Conservation (phyloP, 495 filamentous ascomycete genomes). For the Elaphomyces granulatus region DNA sequence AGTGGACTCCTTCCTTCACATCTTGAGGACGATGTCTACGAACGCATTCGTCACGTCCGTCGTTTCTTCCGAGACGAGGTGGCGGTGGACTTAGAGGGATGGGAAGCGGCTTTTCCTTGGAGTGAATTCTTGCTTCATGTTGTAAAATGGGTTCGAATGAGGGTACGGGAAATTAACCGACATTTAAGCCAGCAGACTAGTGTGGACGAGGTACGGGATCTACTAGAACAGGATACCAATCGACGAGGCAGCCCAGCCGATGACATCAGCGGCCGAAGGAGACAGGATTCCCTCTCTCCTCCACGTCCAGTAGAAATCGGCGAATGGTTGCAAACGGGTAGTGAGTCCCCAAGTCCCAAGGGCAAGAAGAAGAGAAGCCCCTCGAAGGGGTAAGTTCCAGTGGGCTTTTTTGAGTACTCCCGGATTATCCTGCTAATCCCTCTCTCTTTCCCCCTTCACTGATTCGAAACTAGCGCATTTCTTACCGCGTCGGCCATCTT, state of each 20-base stretch:
- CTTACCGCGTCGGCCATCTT: constrained; percentile 6
- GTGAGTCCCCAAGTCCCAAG: no score
- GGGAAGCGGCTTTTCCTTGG: constrained; percentile 21
- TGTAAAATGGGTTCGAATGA: constrained; percentile 21
- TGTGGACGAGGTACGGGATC: constrained; percentile 12
- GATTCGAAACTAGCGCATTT: no score
- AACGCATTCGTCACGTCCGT: constrained; percentile 22
- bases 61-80: constrained; percentile 11
- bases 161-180: constrained; percentile 21
- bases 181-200: constrained; percentile 10
- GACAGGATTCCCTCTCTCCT: constrained; percentile 1
- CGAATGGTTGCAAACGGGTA: no score
- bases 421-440: no score
- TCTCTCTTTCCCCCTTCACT: no score
- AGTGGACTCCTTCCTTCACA: constrained; percentile 22
- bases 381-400: no score
- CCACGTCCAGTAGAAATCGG: no score
- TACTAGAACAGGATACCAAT: constrained; percentile 7
- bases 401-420: no score
- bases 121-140: constrained; percentile 16
- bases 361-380: no score
- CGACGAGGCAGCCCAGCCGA: no score
- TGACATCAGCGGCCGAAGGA: neutral
- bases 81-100: constrained; percentile 11
- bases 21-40: constrained; percentile 17